These are phyloP conservation scores for Gnetum montanum DNA, from an alignment of 75 land plant genomes.

Conservation along the genomic window DNA sequence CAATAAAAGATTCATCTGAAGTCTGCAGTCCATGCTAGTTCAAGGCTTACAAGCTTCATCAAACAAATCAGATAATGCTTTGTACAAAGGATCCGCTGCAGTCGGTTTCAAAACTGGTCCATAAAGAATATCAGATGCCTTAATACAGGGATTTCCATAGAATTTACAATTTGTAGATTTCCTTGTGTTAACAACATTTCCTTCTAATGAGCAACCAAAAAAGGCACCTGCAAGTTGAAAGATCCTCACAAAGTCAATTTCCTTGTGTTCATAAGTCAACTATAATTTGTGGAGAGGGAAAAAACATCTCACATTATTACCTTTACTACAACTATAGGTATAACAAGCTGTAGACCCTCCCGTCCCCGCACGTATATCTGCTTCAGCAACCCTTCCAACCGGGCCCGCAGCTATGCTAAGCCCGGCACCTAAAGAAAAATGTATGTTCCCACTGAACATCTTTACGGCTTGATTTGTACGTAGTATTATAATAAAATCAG, in stretches of 20 bases:
- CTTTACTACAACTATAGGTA: slow-evolving; percentile 97
- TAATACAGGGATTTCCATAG: slow-evolving; percentile 74
- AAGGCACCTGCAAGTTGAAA: slow-evolving; percentile 64
- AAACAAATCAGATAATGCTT: slow-evolving; percentile 51
- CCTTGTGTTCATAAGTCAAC: background rate
- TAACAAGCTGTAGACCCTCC: slow-evolving; percentile 92
- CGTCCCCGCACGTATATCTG: slow-evolving; percentile 86
- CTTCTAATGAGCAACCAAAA: slow-evolving; percentile 82
- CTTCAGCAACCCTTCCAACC: slow-evolving; percentile 77
- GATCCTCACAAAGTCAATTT: too few relatives aligned
- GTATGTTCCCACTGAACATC: slow-evolving; percentile 72
- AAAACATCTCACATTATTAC: slow-evolving; percentile 33
- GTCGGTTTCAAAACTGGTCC: slow-evolving; percentile 75
- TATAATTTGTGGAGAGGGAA: background rate
- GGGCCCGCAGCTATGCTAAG: slow-evolving; percentile 84
- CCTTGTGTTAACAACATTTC: slow-evolving; percentile 75
- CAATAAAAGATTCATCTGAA: too few relatives aligned
- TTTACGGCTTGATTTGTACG: slow-evolving; percentile 68
- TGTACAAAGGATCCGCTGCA: slow-evolving; percentile 75
- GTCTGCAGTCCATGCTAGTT: too few relatives aligned
- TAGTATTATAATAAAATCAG: slow-evolving; percentile 88
- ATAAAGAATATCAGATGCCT: slow-evolving; percentile 72
- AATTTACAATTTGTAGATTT: slow-evolving; percentile 53
- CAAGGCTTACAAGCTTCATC: slow-evolving; percentile 11
- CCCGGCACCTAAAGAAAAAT: slow-evolving; percentile 90